Evolutionary conservation across 306 rosid genomes (phyloP), one percentile per base, ranked within the genome.

Genomic region (Coriaria nepalensis): DNA sequence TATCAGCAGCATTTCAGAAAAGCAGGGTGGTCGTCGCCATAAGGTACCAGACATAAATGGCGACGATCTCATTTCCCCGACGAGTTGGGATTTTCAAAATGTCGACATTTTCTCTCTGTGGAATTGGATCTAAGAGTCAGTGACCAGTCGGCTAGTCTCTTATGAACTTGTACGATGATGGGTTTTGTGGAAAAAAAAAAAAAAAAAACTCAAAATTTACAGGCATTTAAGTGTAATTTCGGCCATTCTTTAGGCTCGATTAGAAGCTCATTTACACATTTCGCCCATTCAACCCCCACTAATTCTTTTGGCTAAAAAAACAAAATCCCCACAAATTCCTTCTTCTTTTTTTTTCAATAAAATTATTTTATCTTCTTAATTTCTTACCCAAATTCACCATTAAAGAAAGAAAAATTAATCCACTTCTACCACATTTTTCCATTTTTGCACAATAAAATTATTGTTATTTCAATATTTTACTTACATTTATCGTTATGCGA

Each of bases 181-280:
- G 96, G 54, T 62, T 72, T 4, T 93, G 96, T 2, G 96, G 96
- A 64, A 82, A n/a, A n/a, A n/a, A n/a, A n/a, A n/a, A n/a, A n/a
- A n/a, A n/a, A n/a, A n/a, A 86, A 54, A 86, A 86, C 0, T 90
- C 96, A 29, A 86, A 46, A 49, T 86, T 86, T 0, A 93, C 90
- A 41, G 96, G 93, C 96, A 86, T 82, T 35, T 93, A 82, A 34
- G 96, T 82, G 90, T 86, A 15, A 86, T 81, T 14, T 90, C 96
- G 35, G 93, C 96, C 96, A 83, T 76, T 11, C 14, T n/a, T n/a
- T n/a, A n/a, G n/a, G n/a, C n/a, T n/a, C n/a, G n/a, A n/a, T n/a
- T n/a, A n/a, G n/a, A n/a, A n/a, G n/a, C 29, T 40, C 57, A 47
- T 37, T 52, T 5, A 61, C 44, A n/a, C 44, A 39, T 7, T 39